phyloP scores from a whole-genome alignment of 257 asterid genomes.

The Linderniella brevidens region DNA sequence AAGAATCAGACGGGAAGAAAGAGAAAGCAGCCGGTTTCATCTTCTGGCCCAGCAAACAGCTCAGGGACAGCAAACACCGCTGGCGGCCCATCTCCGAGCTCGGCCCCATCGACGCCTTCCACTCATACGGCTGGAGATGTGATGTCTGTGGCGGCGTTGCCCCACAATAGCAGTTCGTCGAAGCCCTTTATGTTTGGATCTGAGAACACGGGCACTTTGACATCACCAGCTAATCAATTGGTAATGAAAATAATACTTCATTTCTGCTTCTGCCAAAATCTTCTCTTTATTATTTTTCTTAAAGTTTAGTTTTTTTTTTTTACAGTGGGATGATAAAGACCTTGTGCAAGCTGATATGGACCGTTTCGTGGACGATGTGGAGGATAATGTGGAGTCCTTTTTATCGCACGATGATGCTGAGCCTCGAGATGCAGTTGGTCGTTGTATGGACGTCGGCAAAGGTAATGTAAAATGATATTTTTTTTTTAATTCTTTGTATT shows the following conservation, averaged over 20 bases:
- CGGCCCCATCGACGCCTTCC: constrained; percentile 98
- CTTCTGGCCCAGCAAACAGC: constrained; percentile 96
- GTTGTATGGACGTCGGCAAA: constrained; percentile 85
- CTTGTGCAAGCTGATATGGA: constrained; percentile 91
- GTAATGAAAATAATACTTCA: constrained; percentile 25
- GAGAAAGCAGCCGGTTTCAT: constrained; percentile 77
- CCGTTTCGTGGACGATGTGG: constrained; percentile 93
- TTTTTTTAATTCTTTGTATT: too few relatives aligned
- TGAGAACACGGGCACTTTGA: constrained; percentile 66
- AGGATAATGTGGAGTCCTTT: constrained; percentile 89
- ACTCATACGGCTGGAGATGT: constrained; percentile 94
- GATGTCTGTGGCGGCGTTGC: constrained; percentile 73
- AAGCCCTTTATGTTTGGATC: constrained; percentile 75
- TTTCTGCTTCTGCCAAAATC: constrained; percentile 5
- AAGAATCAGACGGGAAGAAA: constrained; percentile 88
- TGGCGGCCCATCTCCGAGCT: constrained; percentile 98
- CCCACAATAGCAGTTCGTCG: constrained; percentile 69
- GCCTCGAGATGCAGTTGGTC: constrained; percentile 76
- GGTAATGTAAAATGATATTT: constrained; percentile 18
- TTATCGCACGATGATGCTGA: constrained; percentile 85
- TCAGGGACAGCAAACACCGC: constrained; percentile 97
- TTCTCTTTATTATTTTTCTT: constrained; percentile 5
- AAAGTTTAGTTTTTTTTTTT: constrained; percentile 14
- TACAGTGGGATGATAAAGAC: constrained; percentile 98
- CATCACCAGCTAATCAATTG: constrained; percentile 87